Percentiles rank a stretch among this genome's conserved stretches.
These are phyloP conservation scores for Trichoderma erinaceum DNA, from an alignment of 495 filamentous ascomycete genomes.

Conservation along the genomic window DNA sequence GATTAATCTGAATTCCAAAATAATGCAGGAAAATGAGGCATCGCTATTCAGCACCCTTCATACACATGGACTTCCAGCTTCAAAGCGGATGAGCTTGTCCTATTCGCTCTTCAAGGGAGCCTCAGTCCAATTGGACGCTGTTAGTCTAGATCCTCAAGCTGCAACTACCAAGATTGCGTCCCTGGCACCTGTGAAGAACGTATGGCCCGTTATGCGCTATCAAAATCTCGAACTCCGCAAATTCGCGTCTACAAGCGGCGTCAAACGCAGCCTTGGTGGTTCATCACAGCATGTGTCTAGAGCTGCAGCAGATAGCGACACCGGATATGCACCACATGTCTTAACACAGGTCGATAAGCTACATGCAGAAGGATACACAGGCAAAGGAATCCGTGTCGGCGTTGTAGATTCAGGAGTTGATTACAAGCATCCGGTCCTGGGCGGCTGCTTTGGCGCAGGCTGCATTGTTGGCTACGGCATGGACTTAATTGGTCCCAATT, in stretches of 20 bases:
- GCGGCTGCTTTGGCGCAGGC: slow-evolving; percentile 49
- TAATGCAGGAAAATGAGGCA: slow-evolving; percentile 16
- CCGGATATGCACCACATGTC: slow-evolving; percentile 38
- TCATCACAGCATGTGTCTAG: slow-evolving; percentile 23
- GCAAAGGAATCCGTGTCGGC: slow-evolving; percentile 42
- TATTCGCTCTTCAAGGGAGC: slow-evolving; percentile 44
- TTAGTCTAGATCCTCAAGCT: slow-evolving; percentile 20
- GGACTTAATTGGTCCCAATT: slow-evolving; percentile 49
- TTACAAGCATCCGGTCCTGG: slow-evolving; percentile 52
- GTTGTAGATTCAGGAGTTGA: slow-evolving; percentile 48
- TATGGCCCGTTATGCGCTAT: slow-evolving; percentile 41
- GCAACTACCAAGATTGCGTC: neutral
- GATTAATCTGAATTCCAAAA: neutral
- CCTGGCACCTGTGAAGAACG: slow-evolving; percentile 36
- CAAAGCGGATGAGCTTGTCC: slow-evolving; percentile 38
- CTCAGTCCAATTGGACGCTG: slow-evolving; percentile 40
- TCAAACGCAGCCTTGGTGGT: slow-evolving; percentile 29
- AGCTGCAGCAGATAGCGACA: slow-evolving; percentile 16
- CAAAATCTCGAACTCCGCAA: slow-evolving; percentile 13
- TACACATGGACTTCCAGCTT: slow-evolving; percentile 32
- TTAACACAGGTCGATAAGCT: slow-evolving; percentile 48
- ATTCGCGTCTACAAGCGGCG: neutral
- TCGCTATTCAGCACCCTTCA: slow-evolving; percentile 34
- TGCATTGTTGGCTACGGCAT: slow-evolving; percentile 48
- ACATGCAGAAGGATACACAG: slow-evolving; percentile 36